Percentiles rank a stretch among this genome's conserved stretches.
Conservation (phyloP, 257 asterid species). For the Solanum appendiculatum region DNA sequence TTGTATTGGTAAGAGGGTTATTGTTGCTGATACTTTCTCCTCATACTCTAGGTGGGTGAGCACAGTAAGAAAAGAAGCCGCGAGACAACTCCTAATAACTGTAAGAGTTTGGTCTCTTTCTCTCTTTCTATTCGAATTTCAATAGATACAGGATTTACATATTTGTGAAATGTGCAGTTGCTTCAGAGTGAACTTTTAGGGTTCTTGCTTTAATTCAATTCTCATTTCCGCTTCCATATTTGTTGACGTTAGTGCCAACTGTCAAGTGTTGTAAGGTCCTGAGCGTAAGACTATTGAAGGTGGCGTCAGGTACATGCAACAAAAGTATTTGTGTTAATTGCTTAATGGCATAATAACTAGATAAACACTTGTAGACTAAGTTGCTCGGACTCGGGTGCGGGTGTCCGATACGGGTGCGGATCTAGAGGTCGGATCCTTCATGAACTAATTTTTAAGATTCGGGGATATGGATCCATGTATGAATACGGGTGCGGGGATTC, state of each 20-base stretch:
- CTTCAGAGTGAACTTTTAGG: neutral
- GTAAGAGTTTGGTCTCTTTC: constrained; percentile 25
- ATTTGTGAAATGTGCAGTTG: neutral
- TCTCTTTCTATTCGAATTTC: neutral
- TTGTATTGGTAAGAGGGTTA: neutral
- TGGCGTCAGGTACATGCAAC: neutral
- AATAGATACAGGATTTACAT: neutral
- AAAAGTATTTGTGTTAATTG: neutral
- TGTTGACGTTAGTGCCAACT: neutral
- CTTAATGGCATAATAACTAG: neutral
- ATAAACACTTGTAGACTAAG: no score
- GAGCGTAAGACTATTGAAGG: neutral
- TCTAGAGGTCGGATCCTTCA: no score
- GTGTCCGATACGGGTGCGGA: no score
- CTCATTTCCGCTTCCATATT: neutral
- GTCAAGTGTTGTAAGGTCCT: neutral
- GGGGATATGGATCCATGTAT: no score
- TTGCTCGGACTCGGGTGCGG: no score
- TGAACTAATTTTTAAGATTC: no score
- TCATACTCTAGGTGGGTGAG: constrained; percentile 36
- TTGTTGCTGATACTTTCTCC: neutral
- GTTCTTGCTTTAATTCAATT: neutral
- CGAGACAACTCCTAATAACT: constrained; percentile 42
- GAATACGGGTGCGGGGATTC: no score
- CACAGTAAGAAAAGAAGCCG: constrained; percentile 57